These are phyloP conservation scores for sweet orange (Citrus sinensis) DNA, from an alignment of 345 rosid species.

Conservation along the genomic window DNA sequence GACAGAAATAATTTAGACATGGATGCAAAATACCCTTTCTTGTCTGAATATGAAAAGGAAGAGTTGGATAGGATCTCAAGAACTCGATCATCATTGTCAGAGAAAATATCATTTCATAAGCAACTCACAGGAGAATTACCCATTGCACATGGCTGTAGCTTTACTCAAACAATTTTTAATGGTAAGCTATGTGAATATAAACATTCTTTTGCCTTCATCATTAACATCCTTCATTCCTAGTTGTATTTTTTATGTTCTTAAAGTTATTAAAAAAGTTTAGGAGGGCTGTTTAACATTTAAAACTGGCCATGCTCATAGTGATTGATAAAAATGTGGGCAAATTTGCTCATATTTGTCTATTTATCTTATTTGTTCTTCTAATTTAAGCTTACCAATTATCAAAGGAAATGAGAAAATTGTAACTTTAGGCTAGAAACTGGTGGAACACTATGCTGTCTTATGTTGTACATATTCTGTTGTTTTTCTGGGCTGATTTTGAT, in stretches of 20 bases:
- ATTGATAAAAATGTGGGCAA: background rate
- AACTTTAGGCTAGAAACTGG: background rate
- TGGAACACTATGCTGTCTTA: background rate
- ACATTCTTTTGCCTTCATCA: background rate
- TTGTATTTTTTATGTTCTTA: background rate
- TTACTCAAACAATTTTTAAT: slow-evolving; percentile 84
- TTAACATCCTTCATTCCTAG: background rate
- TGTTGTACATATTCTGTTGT: background rate
- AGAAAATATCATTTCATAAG: slow-evolving; percentile 49
- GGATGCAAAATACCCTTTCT: slow-evolving; percentile 51
- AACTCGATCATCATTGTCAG: slow-evolving; percentile 53
- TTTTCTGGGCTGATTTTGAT: background rate
- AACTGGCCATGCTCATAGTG: background rate
- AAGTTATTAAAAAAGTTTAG: background rate
- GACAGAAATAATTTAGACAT: slow-evolving; percentile 44
- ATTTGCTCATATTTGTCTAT: background rate
- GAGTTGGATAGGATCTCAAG: slow-evolving; percentile 42
- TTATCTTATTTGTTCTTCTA: background rate
- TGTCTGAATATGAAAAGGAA: slow-evolving; percentile 46
- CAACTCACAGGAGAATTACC: slow-evolving; percentile 62
- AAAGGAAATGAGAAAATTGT: background rate
- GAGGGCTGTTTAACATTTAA: background rate
- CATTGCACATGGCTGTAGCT: slow-evolving; percentile 64
- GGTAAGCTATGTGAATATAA: slow-evolving; percentile 31
- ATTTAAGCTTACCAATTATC: background rate